Evolutionary conservation across 1,139 yeast species (phyloP).

Genomic region (Schwanniomyces etchellsii): DNA sequence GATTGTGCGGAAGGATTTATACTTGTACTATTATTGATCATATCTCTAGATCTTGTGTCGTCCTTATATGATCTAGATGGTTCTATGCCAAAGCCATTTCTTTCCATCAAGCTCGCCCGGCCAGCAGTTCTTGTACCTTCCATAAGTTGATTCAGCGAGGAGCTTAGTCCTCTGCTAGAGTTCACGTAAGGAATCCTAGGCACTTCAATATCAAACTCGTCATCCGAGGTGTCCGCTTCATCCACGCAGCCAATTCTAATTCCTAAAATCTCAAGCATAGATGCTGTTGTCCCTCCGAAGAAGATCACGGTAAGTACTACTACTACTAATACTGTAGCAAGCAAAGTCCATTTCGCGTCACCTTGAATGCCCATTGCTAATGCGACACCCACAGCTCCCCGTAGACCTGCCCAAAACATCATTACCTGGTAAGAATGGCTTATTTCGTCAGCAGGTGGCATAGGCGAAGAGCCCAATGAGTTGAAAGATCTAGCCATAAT

Average conservation of each 20-base stretch:
- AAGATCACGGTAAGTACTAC: slow-evolving; percentile 94
- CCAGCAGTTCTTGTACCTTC: slow-evolving; percentile 23
- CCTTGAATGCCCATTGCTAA: slow-evolving; percentile 97
- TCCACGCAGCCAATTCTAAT: slow-evolving; percentile 88
- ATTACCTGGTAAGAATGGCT: slow-evolving; percentile 96
- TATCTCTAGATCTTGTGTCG: slow-evolving; percentile 22
- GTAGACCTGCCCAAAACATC: slow-evolving; percentile 98
- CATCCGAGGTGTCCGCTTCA: slow-evolving; percentile 73
- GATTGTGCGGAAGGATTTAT: background rate
- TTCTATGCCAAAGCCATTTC: slow-evolving; percentile 2
- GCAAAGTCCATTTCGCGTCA: slow-evolving; percentile 78
- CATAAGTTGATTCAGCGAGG: slow-evolving; percentile 5
- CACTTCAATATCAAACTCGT: slow-evolving; percentile 91
- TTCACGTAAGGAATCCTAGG: slow-evolving; percentile 36
- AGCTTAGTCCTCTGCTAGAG: slow-evolving; percentile 10
- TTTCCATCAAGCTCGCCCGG: slow-evolving; percentile 4
- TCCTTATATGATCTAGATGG: slow-evolving; percentile 9
- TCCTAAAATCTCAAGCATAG: slow-evolving; percentile 92
- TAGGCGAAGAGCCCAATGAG: slow-evolving; percentile 27
- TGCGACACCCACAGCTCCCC: slow-evolving; percentile 99
- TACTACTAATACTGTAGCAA: slow-evolving; percentile 93
- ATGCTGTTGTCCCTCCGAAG: slow-evolving; percentile 98
- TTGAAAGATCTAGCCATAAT: slow-evolving; percentile 21
- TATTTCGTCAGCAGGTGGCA: slow-evolving; percentile 74
- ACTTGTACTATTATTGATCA: slow-evolving; percentile 19